phyloP scores from a whole-genome alignment of 345 rosid genomes.

The Citrus australasica region DNA sequence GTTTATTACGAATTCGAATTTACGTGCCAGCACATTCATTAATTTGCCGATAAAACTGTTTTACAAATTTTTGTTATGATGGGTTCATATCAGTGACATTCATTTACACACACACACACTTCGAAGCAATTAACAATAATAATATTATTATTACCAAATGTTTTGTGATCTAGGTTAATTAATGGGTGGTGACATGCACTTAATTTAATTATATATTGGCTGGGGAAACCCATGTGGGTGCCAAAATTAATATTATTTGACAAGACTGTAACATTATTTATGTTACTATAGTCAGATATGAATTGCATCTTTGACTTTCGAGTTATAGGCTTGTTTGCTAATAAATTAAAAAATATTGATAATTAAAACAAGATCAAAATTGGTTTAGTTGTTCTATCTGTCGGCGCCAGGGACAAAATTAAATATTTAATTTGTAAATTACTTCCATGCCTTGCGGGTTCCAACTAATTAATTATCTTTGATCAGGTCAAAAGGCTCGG shows the following conservation, averaged over 20 bases:
- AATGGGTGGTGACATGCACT: neutral
- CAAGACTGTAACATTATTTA: neutral
- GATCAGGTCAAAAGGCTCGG: neutral
- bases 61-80: no score
- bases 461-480: neutral
- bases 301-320: slow-evolving; percentile 15
- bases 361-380: neutral
- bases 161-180: neutral
- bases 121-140: neutral
- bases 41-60: no score
- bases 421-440: neutral
- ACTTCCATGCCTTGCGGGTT: neutral
- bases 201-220: neutral
- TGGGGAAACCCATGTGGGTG: neutral
- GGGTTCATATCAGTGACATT: neutral
- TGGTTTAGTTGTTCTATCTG: neutral
- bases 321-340: neutral
- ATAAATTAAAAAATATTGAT: neutral
- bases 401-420: neutral
- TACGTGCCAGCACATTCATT: neutral
- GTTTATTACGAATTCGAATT: no score
- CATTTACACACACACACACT: neutral
- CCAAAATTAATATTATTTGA: neutral
- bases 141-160: no score
- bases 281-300: neutral